Base-by-base conservation (phyloP, 73 alveolate genomes). In the Stentor roeselii region DNA sequence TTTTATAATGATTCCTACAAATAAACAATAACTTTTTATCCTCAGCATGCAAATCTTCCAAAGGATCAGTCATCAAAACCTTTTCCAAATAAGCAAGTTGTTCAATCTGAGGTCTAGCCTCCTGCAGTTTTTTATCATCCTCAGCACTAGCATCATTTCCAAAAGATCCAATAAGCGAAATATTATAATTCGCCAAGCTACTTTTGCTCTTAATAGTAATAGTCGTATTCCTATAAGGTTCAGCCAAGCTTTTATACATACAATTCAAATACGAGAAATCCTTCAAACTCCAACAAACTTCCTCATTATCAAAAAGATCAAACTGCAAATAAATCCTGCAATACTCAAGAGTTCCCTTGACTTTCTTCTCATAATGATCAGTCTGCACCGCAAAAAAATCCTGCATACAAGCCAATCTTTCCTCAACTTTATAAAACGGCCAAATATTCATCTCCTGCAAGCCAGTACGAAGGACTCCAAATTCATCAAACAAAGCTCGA, bases 371-470 rank as follows among this genome's bases (percentile, higher is more conserved):
- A 60, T 74, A 21, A 39, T 60, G 38, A 32, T 82, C 82, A 15
- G 83, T 41, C 31, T 60, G 83, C 38, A 41, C 82, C 14, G 91
- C 94, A 80, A 82, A 77, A 58, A 83, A 88, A 36, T 88, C 91
- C 60, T 88, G 82, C 92, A 86, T 86, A 39, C 92, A 86, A 14
- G 89, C 91, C 37, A 88, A 41, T 36, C 91, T 78, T 32, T 60
- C 83, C 37, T 88, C 92, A n/a, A 82, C 67, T 58, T 82, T 86
- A 75, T 88, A 88, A 40, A 88, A 88, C 39, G 94, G 94, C 89
- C 94, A 88, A 31, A 88, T 60, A 86, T 88, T 88, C 40, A 88
- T 31, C 3, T 61, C 60, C 6, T 67, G 35, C 37, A 82, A 36
- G 35, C 94, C 94, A 59, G 89, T 37, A 39, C 76, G 50, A 21